Conservation (phyloP, 1,284 basidiomycete genomes). For the Inonotus hispidus region DNA sequence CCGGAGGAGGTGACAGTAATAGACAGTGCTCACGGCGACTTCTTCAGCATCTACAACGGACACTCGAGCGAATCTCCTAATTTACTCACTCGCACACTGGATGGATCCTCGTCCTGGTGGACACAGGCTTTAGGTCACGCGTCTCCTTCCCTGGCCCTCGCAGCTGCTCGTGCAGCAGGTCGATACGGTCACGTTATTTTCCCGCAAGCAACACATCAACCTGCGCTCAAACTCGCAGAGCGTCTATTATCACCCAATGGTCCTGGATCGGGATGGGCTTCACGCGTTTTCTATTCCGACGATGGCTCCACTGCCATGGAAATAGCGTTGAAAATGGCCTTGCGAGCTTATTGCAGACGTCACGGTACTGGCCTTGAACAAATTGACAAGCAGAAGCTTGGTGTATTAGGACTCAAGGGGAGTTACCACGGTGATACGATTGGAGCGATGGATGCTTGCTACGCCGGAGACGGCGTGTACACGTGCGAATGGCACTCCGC, state of each 20-base stretch:
- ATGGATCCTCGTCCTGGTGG: constrained; percentile 98
- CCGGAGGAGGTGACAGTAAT: constrained; percentile 82
- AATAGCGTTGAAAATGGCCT: constrained; percentile 94
- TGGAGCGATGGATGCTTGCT: constrained; percentile 94
- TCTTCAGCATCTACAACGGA: constrained; percentile 65
- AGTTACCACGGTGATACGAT: constrained; percentile 99
- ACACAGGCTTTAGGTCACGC: constrained; percentile 91
- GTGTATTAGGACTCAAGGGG: constrained; percentile 84
- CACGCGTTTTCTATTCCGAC: constrained; percentile 89
- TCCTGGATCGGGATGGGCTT: constrained; percentile 86
- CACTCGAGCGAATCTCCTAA: constrained; percentile 19
- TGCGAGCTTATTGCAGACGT: constrained; percentile 64
- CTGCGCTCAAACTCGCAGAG: constrained; percentile 79
- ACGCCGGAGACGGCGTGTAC: constrained; percentile 74
- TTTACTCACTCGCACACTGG: constrained; percentile 70
- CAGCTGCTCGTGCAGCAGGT: constrained; percentile 86
- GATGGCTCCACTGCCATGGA: constrained; percentile 97
- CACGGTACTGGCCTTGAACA: constrained; percentile 32
- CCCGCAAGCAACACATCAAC: constrained; percentile 82
- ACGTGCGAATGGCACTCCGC: constrained; percentile 97
- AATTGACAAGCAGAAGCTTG: constrained; percentile 53
- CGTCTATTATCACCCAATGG: constrained; percentile 57
- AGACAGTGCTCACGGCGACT: constrained; percentile 87
- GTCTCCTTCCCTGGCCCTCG: constrained; percentile 70
- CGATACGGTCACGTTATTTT: constrained; percentile 98